Base-by-base conservation (phyloP, 1,284 basidiomycete species). In the Microbotryum violaceum region DNA sequence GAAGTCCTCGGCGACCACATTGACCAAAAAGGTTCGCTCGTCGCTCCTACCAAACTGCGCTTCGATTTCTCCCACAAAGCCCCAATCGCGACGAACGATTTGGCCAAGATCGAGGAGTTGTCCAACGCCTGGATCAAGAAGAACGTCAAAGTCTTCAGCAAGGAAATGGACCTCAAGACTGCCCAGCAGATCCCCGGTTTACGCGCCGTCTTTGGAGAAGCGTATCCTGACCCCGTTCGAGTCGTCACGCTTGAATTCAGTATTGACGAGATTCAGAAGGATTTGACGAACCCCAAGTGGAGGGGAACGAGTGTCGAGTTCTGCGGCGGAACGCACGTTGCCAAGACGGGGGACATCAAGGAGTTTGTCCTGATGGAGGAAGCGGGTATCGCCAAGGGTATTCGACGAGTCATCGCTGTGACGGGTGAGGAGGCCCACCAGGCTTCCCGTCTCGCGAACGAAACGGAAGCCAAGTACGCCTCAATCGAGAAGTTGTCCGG, bases 41-140 rank as follows among this genome's bases (percentile, higher is more conserved):
- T 99, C 57, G 91, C 94, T 1, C 90, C 91, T 0, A 85, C 85
- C 54, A 97, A 97, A 77, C 82, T 99, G 37, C 89, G 96, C 27
- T 99, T 98, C 78, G 96, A 99, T 77, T 98, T 98, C 77, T 93
- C 90, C 29, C 93, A 98, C 80, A 97, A 96, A 77, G 82, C 90
- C 14, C 85, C 86, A 64, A 88, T 97, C 64, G 75, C 82, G 20
- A 74, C 84, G 1, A 75, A 82, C 2, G 93, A 97, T 62, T 81
- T 98, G 49, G 74, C 77, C 52, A 86, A 86, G 76, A 93, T 99
- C 70, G 93, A 97, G 76, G 76, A 77, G 7, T 85, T 91, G 77
- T 88, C 85, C 72, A 80, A 86, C 68, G 87, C 89, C 59, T 98
- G 92, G 91, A 88, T 99, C 75, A 83, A 83, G 74, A 85, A 82